Base-by-base conservation (phyloP, 2,329 filamentous ascomycete species). In the Mycosphaerella sp. region DNA sequence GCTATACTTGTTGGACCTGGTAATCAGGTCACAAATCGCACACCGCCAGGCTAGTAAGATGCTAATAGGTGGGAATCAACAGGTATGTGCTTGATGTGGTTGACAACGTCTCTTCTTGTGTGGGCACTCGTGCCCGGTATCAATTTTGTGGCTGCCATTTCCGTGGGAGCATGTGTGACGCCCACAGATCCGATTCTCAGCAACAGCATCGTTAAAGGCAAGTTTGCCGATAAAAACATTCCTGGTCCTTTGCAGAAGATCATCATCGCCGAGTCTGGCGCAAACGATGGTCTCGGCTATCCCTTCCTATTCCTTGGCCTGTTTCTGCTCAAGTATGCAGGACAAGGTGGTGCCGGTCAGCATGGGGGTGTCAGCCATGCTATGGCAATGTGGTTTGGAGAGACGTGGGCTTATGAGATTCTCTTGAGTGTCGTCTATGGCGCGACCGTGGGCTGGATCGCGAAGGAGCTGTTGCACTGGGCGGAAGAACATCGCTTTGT, bases 151-250 rank as follows among this genome's bases (percentile, higher is more conserved):
- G 85, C 93, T 59, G 86, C 90, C 0, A 75, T 95, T 9, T 86
- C 84, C 13, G 75, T 95, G 9, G 89, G 83, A 1, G 86, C 89
- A 0, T 95, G 89, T 63, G 82, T 96, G n/a, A 93, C 90, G 2
- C 90, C 89, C 0, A 95, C 90, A 0, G 90, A 96, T 62, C 90
- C 90, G 0, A 82, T 95, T 1, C 70, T 95, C 34, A 91, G 86
- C 13, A 91, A 93, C 57, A 86, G 86, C 2, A 95, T 95, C 51
- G 88, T 95, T 41, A 95, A 95, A 72, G 89, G 89, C 28, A 90
- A 87, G 62, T 96, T 95, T 65, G 90, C 90, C 1, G 89, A 95
- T 63, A 85, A 89, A 62, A 93, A 95, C 65, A 84, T 95, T 14
- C 89, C 90, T 0, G 84, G 82, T 51, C 79, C 84, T 25, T 73